These are phyloP conservation scores for Helenozyma rhizophorensis DNA, from an alignment of 805 yeast genomes.

Conservation along the genomic window DNA sequence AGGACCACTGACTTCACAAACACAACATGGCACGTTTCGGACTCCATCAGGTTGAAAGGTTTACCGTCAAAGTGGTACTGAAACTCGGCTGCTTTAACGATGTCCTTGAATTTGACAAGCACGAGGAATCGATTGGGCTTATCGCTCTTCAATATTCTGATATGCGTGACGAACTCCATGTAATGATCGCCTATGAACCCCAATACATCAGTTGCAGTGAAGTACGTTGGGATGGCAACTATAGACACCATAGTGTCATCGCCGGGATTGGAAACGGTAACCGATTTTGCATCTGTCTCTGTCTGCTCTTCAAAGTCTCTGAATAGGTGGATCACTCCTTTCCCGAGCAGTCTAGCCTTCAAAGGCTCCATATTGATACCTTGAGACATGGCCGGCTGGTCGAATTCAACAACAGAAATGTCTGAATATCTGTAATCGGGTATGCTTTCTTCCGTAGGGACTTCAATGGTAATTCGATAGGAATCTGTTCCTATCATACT, in stretches of 20 bases:
- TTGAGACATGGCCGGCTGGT: conserved; percentile 6
- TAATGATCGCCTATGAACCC: conserved; percentile 72
- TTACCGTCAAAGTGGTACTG: conserved; percentile 65
- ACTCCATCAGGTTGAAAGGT: conserved; percentile 81
- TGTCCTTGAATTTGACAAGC: conserved; percentile 64
- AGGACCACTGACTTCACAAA: conserved; percentile 59
- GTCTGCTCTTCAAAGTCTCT: conserved; percentile 43
- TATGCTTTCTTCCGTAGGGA: conserved; percentile 4
- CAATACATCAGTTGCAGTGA: conserved; percentile 76
- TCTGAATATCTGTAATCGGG: conserved; percentile 31
- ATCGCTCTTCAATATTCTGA: conserved; percentile 65
- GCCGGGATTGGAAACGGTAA: conserved; percentile 23
- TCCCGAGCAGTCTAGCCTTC: conserved; percentile 62
- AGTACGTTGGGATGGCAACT: conserved; percentile 82
- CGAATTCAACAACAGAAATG: conserved; percentile 20
- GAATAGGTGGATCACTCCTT: conserved; percentile 68
- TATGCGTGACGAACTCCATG: conserved; percentile 56
- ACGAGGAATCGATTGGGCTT: conserved; percentile 70
- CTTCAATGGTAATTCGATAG: conserved; percentile 33
- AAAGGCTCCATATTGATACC: conserved; percentile 38
- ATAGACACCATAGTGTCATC: conserved; percentile 72
- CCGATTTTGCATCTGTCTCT: conserved; percentile 3
- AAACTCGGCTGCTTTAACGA: conserved; percentile 57
- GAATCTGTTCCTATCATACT: conserved; percentile 42
- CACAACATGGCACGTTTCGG: conserved; percentile 78